Conservation (phyloP, 495 filamentous ascomycete genomes). For the Schizothecium vesticola region DNA sequence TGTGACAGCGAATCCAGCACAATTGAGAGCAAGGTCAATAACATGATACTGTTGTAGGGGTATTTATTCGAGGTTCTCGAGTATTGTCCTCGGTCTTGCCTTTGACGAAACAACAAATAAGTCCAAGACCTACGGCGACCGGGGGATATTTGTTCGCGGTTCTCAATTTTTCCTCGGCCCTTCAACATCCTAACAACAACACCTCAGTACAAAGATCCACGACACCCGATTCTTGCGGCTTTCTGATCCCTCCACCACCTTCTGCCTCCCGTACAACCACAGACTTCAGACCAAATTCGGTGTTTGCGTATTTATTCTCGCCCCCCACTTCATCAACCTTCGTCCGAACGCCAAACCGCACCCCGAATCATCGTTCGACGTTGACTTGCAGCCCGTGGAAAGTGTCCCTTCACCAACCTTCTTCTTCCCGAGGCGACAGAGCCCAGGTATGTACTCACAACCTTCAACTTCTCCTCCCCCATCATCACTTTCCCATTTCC, state of each 20-base stretch:
- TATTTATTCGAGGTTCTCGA: background rate
- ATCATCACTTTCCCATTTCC: background rate
- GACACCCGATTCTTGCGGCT: background rate
- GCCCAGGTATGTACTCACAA: background rate
- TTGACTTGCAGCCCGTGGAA: background rate
- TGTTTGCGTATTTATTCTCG: background rate
- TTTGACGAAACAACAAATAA: background rate
- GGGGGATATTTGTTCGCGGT: background rate
- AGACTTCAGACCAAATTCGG: background rate
- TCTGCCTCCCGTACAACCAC: background rate
- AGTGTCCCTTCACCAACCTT: background rate
- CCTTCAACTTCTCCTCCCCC: background rate
- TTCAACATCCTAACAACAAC: background rate
- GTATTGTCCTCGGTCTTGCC: background rate
- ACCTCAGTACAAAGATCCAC: background rate
- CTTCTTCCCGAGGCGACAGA: background rate
- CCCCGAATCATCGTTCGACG: background rate
- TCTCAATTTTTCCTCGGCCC: background rate
- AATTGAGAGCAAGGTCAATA: too few relatives aligned
- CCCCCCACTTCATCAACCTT: background rate
- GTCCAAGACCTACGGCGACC: too few relatives aligned
- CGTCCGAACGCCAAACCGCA: background rate
- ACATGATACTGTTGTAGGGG: too few relatives aligned
- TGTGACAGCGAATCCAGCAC: too few relatives aligned
- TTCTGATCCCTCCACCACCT: background rate